Evolutionary conservation across 371 early-diverging fungal genomes (phyloP).

Genomic region (Conidiobolus incongruus): DNA sequence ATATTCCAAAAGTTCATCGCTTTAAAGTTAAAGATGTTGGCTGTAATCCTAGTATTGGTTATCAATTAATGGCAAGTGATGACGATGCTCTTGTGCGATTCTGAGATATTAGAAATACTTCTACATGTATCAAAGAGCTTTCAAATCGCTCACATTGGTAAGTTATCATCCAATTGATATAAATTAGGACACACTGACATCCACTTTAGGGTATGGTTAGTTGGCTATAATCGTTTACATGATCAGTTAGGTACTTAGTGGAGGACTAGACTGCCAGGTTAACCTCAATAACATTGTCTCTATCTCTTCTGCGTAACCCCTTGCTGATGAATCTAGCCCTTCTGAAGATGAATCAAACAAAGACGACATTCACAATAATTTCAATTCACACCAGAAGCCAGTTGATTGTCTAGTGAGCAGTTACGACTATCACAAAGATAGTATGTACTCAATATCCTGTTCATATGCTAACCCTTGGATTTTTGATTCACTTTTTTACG

Average conservation of each 20-base stretch:
- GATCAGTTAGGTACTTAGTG: constrained; percentile 73
- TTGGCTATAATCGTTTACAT: constrained; percentile 63
- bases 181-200: background rate
- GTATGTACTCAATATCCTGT: constrained; percentile 76
- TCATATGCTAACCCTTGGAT: constrained; percentile 79
- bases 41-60: constrained; percentile 63
- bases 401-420: constrained; percentile 8
- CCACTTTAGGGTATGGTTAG: constrained; percentile 43
- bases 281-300: constrained; percentile 61
- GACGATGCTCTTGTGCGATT: constrained; percentile 61
- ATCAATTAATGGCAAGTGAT: constrained; percentile 57
- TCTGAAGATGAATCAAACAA: too few species aligned
- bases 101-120: constrained; percentile 53
- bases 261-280: constrained; percentile 65
- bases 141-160: constrained; percentile 72
- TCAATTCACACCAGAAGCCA: too few species aligned
- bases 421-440: constrained; percentile 74
- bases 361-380: too few species aligned
- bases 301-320: constrained; percentile 33
- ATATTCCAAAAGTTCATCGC: constrained; percentile 29
- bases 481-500: constrained; percentile 80
- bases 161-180: background rate
- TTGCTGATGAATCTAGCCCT: constrained; percentile 7
- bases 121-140: constrained; percentile 26
- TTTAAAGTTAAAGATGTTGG: constrained; percentile 46